Evolutionary conservation across 2,329 filamentous ascomycete genomes (phyloP), one percentile per base, ranked within the genome.

Genomic region (Pestalotiopsis sp.): DNA sequence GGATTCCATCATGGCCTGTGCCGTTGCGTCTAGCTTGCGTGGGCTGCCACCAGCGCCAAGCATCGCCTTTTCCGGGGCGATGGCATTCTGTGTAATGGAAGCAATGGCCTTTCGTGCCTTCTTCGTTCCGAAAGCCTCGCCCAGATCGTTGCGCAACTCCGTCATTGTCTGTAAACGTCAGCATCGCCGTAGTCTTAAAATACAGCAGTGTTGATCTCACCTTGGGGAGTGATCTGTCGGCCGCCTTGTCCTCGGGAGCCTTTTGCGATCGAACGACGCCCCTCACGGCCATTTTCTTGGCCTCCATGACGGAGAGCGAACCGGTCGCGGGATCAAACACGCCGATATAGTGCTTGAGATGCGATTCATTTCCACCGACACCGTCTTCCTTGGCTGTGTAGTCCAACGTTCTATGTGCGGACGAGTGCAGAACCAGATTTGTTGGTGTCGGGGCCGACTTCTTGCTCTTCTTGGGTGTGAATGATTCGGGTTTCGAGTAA

Each of bases 81-180:
- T 93, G 20, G 91, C 91, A 75, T 94, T 94, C 73, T 92, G 85
- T 2, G 89, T 76, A 22, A 77, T 72, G n/a, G 75, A 73, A 11
- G 74, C 73, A 72, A 96, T 89, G 1, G 89, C 91, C 81, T 94
- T 95, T 84, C 90, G 92, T 24, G 93, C 91, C 80, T 94, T 95
- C 82, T 93, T 94, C 30, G 92, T 95, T 77, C 93, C 93, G 75
- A 97, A 97, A 39, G 91, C 89, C 73, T 92, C 86, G 55, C 92
- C 92, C 13, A 97, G 88, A 2, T 90, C 88, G 73, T 89, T 90
- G 72, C 88, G 88, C 75, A 87, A 86, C 35, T 91, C 87, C 73
- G 86, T 81, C 74, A 86, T 86, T 58, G 82, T 86, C 88, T 90
- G 72, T 20, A 68, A 48, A 48, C 61, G 65, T 76, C 78, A 71